Evolutionary conservation across 1,139 yeast genomes (phyloP), one percentile per base, ranked within the genome.

Genomic region (Blastobotrys malaysiensis): DNA sequence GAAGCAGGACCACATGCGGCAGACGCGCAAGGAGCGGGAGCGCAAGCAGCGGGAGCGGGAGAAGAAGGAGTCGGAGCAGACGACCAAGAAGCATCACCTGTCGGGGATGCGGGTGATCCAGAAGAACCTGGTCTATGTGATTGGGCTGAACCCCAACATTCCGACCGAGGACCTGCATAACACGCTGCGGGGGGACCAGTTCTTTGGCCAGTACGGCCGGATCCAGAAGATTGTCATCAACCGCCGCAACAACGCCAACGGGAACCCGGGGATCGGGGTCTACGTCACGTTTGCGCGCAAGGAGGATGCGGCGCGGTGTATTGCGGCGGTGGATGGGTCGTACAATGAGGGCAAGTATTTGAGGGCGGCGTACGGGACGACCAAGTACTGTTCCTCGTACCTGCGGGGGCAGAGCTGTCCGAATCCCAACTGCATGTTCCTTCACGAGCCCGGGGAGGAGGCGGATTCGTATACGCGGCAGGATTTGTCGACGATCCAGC

Each of bases 371-470:
- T 96, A 91, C 70, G 99, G 99, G 66, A 95, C 99, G 3, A 95
- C 99, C 13, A 95, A 95, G 72, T 95, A 95, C 73, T 95, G 99
- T 71, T 89, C 97, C 14, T 86, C 96, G 1, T 95, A 95, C 69
- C 77, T 95, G 61, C 81, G 98, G 61, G 97, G 97, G 45, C 96
- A 89, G 69, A 85, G 95, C 19, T 95, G 99, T 73, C 99, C 97
- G 57, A 95, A 95, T 71, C 99, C 99, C 58, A 90, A 90, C 69
- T 95, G 99, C 78, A 95, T 95, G 99, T 95, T 93, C 67, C 78
- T 95, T 65, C 99, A 95, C 69, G 99, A 95, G 71, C 99, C 99
- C 2, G 99, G 99, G 57, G 99, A 95, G 74, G 99, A 95, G 70
- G 98, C 98, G 1, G 99, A 95, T 66, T 86, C 96, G 6, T 93